Percentiles rank a stretch among this genome's conserved stretches.
phyloP scores from a whole-genome alignment of 495 filamentous ascomycete species.

The Aspergillus conjunctus region DNA sequence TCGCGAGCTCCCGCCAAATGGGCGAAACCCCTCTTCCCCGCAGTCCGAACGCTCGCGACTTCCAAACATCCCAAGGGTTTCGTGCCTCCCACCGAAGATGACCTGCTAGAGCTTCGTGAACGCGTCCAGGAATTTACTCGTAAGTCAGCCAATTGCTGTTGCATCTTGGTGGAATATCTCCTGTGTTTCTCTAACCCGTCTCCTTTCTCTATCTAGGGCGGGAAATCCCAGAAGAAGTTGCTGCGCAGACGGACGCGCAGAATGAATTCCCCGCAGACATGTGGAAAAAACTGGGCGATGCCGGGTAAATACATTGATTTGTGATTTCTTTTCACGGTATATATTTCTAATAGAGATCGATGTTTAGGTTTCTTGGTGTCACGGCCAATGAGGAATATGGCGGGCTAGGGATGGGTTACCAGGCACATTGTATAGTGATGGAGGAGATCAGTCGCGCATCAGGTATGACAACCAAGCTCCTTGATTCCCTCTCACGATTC shows the following conservation, averaged over 20 bases:
- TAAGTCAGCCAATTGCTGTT: conserved; percentile 20
- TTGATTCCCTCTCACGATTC: not conserved
- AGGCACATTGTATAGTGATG: conserved; percentile 96
- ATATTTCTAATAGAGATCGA: conserved; percentile 4
- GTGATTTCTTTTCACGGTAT: not conserved
- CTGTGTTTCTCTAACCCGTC: not conserved
- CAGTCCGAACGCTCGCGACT: conserved; percentile 52
- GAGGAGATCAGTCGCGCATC: conserved; percentile 79
- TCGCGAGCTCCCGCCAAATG: conserved; percentile 27
- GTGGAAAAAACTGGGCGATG: conserved; percentile 92
- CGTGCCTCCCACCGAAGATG: conserved; percentile 68
- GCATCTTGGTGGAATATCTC: not conserved
- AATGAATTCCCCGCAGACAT: conserved; percentile 90
- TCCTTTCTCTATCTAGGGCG: conserved; percentile 35
- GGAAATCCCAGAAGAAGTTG: conserved; percentile 79
- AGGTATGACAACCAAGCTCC: conserved; percentile 39
- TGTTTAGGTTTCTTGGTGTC: conserved; percentile 75
- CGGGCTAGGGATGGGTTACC: conserved; percentile 90
- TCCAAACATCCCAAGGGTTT: conserved; percentile 85
- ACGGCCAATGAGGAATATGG: conserved; percentile 95
- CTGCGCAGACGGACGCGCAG: conserved; percentile 73
- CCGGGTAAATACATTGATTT: conserved; percentile 52
- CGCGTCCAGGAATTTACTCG: conserved; percentile 90
- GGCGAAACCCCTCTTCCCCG: conserved; percentile 36
- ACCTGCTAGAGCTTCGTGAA: conserved; percentile 83